phyloP scores from a whole-genome alignment of 306 rosid species.

The Trifolium dubium region DNA sequence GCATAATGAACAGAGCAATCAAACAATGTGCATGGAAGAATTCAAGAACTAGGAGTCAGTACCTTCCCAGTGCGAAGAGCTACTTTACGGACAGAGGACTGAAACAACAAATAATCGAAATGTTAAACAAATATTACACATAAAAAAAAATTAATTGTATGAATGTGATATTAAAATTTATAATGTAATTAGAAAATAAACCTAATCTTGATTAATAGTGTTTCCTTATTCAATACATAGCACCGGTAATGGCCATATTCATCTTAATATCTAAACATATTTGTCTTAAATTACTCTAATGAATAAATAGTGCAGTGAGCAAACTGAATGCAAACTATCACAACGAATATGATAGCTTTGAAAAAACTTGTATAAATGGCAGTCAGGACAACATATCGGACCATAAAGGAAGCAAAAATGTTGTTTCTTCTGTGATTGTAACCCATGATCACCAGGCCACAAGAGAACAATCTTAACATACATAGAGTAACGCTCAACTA shows the following conservation, averaged over 20 bases:
- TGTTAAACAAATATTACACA: constrained; percentile 30
- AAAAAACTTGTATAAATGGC: not conserved
- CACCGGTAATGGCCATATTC: not conserved
- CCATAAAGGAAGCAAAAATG: not conserved
- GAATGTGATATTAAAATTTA: constrained; percentile 9
- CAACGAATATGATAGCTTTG: too few species aligned
- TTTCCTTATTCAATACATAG: constrained; percentile 3
- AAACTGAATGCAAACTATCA: not conserved
- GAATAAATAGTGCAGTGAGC: not conserved
- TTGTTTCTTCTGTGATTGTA: not conserved
- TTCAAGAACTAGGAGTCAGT: constrained; percentile 33
- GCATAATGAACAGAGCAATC: not conserved
- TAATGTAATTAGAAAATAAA: constrained; percentile 26
- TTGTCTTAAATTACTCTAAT: not conserved
- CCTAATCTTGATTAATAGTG: constrained; percentile 3
- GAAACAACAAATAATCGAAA: constrained; percentile 45
- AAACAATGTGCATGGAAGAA: constrained; percentile 16
- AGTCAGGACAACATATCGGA: not conserved
- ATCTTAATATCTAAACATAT: not conserved
- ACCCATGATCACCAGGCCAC: not conserved
- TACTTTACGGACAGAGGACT: constrained; percentile 92
- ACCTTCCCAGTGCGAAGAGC: constrained; percentile 89
- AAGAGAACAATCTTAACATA: not conserved
- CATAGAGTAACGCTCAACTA: not conserved
- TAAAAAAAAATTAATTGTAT: not conserved